Evolutionary conservation across 2,329 filamentous ascomycete species (phyloP), one percentile per base, ranked within the genome.

Genomic region (Stemphylium beticola): DNA sequence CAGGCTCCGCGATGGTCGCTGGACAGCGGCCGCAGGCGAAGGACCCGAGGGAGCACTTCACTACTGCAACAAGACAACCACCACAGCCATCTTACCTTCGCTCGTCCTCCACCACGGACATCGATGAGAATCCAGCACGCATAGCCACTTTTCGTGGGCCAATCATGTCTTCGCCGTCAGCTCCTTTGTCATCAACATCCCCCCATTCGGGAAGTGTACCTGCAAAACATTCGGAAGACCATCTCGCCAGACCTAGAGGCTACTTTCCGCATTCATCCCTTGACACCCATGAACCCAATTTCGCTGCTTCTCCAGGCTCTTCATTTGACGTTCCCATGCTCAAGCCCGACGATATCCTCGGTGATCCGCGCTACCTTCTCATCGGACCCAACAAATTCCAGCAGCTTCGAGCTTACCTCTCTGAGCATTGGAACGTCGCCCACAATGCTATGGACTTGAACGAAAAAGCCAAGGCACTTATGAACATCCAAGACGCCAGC

Each of bases 101-200:
- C 38, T 50, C 53, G 10, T 53, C 57, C 12, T 57, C 57, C 15
- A 37, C 53, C 1, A 48, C 53, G 14, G 45, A 56, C 48, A 15
- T 50, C 14, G 53, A 56, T 22, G 47, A 52, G 14, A 20, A 48
- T 3, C 7, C 31, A 15, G 20, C 24, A 11, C 37, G 18, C 2
- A 18, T 17, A 10, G 12, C 15, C 3, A 31, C n/a, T 1, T 11
- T 17, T 15, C 38, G n/a, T 1, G 9, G 36, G 4, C 8, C 12
- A 6, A 2, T 6, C 18, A 11, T 11, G 17, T 4, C 31, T 14
- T 51, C 47, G 22, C 39, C 45, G 11, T 22, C 29, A 2, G 38
- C 9, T 7, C 48, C 18, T 33, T 33, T 34, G 15, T 8, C 32
- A 4, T 5, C 26, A 4, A 47, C 36, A 18, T n/a, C 31, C 10